phyloP scores from a whole-genome alignment of 768 basidiomycete species.

The Daedaleopsis nitida region DNA sequence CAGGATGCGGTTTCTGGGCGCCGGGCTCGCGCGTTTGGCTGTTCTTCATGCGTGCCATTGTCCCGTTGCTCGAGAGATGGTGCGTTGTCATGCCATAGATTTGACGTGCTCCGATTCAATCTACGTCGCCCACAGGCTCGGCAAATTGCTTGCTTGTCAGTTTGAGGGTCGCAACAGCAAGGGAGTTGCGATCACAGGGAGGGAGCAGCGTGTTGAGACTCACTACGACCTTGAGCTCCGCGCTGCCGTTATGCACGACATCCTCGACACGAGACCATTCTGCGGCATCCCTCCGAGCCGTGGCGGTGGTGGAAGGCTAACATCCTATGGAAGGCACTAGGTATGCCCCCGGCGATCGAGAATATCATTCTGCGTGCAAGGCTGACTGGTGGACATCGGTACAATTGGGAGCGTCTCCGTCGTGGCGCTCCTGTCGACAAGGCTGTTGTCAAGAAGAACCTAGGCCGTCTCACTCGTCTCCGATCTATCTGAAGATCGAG shows the following conservation, averaged over 20 bases:
- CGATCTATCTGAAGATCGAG: slow-evolving; percentile 97
- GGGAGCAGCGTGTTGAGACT: slow-evolving; percentile 98
- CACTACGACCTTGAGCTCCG: slow-evolving; percentile 97
- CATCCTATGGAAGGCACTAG: slow-evolving; percentile 99
- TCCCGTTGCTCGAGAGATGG: slow-evolving; percentile 97
- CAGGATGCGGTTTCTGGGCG: slow-evolving; percentile 99
- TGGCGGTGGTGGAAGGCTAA: slow-evolving; percentile 99
- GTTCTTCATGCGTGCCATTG: slow-evolving; percentile 99
- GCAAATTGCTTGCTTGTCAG: slow-evolving; percentile 95
- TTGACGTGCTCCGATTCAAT: neutral
- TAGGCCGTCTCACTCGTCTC: slow-evolving; percentile 96
- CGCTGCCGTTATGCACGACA: slow-evolving; percentile 99
- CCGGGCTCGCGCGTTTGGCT: slow-evolving; percentile 99
- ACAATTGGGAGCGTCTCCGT: slow-evolving; percentile 96
- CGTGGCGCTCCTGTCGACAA: slow-evolving; percentile 98
- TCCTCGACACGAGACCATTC: slow-evolving; percentile 98
- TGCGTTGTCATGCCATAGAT: slow-evolving; percentile 29
- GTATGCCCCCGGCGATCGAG: slow-evolving; percentile 99
- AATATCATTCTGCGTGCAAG: slow-evolving; percentile 97
- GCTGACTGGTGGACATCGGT: slow-evolving; percentile 99
- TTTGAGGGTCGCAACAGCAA: slow-evolving; percentile 98
- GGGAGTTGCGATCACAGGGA: slow-evolving; percentile 96
- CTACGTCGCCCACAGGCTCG: slow-evolving; percentile 53
- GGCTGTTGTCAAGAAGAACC: slow-evolving; percentile 98
- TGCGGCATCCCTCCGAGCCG: slow-evolving; percentile 97